Base-by-base conservation (phyloP, 2,329 filamentous ascomycete genomes). In the Biscogniauxia mediterranea region DNA sequence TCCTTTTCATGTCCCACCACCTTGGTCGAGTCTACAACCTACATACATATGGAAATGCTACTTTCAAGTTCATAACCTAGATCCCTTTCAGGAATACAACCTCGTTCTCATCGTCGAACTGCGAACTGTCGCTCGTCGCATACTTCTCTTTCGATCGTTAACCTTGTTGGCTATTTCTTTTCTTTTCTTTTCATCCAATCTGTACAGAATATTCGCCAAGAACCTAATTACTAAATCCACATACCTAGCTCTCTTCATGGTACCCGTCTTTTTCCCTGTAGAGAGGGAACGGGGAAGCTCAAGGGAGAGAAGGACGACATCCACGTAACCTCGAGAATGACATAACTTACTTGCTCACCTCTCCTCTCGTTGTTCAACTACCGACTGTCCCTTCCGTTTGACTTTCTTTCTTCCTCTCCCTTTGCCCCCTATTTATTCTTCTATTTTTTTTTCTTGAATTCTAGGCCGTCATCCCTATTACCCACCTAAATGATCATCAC, bases 401-500 rank as follows among this genome's bases (percentile, higher is more conserved):
- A 65, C 56, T 57, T 67, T 52, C 59, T 67, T 64, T 66, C 56
- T 58, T 67, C 51, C 64, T 63, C 58, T 68, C 60, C 66, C 61
- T 65, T 68, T 57, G 61, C 57, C 59, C 68, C 56, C 61, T 64
- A 59, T 58, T 62, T 54, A 56, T 55, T 62, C 28, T 65, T 61
- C 19, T 52, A 53, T 60, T 56, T 52, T 63, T 63, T 64, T 62
- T 64, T 50, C 38, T 54, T 26, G 21, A 21, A 11, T 3, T 46
- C 38, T 46, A n/a, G 17, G 38, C 5, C 38, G 11, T 46, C 38
- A 46, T n/a, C 38, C 17, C 2, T n/a, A 46, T 46, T 6, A n/a
- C 38, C 15, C 17, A 46, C 68, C 67, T 69, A 69, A 63, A 78
- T 78, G 76, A 68, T 76, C 67, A 57, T 75, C 59, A 71, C 68